These are phyloP conservation scores for Phylloporus rhodoxanthus DNA, from an alignment of 768 basidiomycete genomes.

Conservation along the genomic window DNA sequence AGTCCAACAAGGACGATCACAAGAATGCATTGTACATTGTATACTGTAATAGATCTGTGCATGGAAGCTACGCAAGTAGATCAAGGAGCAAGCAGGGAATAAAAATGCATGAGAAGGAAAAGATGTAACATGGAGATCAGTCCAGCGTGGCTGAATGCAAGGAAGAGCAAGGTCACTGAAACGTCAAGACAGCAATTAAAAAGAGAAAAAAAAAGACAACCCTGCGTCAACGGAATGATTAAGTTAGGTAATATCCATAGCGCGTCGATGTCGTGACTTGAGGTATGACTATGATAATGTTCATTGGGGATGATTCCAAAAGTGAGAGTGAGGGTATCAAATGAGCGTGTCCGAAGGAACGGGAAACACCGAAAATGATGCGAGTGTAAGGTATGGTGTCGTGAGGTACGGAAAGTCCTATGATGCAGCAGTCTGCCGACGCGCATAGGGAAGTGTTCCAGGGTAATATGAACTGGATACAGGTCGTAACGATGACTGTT, in stretches of 20 bases:
- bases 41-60: slow-evolving; percentile 20
- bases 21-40: slow-evolving; percentile 26
- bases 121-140: slow-evolving; percentile 7
- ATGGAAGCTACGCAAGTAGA: slow-evolving; percentile 4
- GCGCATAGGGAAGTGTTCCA: slow-evolving; percentile 7
- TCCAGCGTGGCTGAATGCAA: slow-evolving; percentile 16
- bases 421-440: slow-evolving; percentile 17
- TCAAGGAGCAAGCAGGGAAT: slow-evolving; percentile 10
- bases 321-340: slow-evolving; percentile 24
- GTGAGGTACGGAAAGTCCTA: slow-evolving; percentile 11
- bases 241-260: slow-evolving; percentile 23
- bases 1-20: background rate
- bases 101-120: slow-evolving; percentile 8
- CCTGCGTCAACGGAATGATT: slow-evolving; percentile 7
- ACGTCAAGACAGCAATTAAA: slow-evolving; percentile 15
- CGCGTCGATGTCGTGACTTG: slow-evolving; percentile 9
- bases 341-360: slow-evolving; percentile 21
- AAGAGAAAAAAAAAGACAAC: slow-evolving; percentile 1
- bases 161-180: slow-evolving; percentile 4
- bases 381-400: slow-evolving; percentile 6
- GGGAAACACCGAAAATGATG: slow-evolving; percentile 10
- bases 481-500: slow-evolving; percentile 13
- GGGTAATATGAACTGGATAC: slow-evolving; percentile 13
- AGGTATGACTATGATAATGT: slow-evolving; percentile 14
- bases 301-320: slow-evolving; percentile 12